These are phyloP conservation scores for Aspergillus pseudoterreus DNA, from an alignment of 2,329 filamentous ascomycete species.

Conservation along the genomic window DNA sequence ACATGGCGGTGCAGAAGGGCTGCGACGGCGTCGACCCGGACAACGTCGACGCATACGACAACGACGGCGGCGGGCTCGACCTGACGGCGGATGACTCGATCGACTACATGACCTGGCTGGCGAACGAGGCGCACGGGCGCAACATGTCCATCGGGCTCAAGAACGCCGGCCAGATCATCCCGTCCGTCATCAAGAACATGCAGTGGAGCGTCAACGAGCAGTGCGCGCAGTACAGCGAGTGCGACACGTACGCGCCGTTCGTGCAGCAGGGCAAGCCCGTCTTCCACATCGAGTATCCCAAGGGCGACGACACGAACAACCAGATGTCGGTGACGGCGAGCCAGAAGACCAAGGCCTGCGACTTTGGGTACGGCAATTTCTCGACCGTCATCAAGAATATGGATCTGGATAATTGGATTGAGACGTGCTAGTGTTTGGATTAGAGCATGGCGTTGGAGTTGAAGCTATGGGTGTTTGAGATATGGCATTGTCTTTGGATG, in stretches of 20 bases:
- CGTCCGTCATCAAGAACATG: constrained; percentile 48
- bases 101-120: constrained; percentile 59
- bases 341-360: constrained; percentile 45
- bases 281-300: constrained; percentile 70
- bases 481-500: too few relatives aligned
- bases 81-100: constrained; percentile 57
- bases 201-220: constrained; percentile 70
- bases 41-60: constrained; percentile 66
- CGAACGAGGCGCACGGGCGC: constrained; percentile 49
- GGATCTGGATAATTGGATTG: constrained; percentile 60
- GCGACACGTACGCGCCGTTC: constrained; percentile 56
- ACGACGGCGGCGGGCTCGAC: constrained; percentile 60
- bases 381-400: constrained; percentile 65
- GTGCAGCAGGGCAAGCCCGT: constrained; percentile 62
- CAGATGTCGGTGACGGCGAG: constrained; percentile 28
- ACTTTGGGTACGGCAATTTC: constrained; percentile 50
- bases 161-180: constrained; percentile 62
- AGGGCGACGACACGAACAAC: constrained; percentile 42
- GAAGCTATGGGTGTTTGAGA: too few relatives aligned
- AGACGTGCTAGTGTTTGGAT: constrained; percentile 46
- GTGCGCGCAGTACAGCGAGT: constrained; percentile 60
- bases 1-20: constrained; percentile 57
- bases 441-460: background rate
- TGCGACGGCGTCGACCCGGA: constrained; percentile 69
- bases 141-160: constrained; percentile 65